Percentiles rank a stretch among this genome's conserved stretches.
Conservation (phyloP, 768 basidiomycete species). For the Clavaria fumosa region DNA sequence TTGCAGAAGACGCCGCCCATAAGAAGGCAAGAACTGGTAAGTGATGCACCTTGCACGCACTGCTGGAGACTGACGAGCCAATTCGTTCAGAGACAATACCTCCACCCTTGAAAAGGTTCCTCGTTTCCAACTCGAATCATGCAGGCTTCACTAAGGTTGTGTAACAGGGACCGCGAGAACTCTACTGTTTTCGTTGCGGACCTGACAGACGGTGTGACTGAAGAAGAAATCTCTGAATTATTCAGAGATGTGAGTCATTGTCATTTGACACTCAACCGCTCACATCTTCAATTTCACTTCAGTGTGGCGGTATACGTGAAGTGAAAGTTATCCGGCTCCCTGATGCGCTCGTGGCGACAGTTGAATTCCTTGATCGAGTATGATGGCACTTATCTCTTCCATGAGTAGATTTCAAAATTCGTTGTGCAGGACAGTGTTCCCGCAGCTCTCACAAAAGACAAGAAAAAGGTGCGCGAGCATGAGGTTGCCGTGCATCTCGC, state of each 20-base stretch:
- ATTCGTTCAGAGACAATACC: conserved; percentile 26
- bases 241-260: conserved; percentile 65
- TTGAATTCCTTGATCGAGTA: conserved; percentile 70
- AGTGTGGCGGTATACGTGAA: conserved; percentile 86
- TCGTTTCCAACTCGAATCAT: neutral
- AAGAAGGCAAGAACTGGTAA: conserved; percentile 54
- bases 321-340: conserved; percentile 57
- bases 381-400: conserved; percentile 9
- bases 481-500: conserved; percentile 81
- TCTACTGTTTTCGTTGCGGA: conserved; percentile 79
- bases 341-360: conserved; percentile 55
- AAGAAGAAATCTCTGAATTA: conserved; percentile 50
- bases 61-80: conserved; percentile 1
- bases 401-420: conserved; percentile 6
- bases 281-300: no score
- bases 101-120: conserved; percentile 43
- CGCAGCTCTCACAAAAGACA: conserved; percentile 84
- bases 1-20: conserved; percentile 18
- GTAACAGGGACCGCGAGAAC: conserved; percentile 81
- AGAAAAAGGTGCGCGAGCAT: conserved; percentile 61
- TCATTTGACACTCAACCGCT: no score
- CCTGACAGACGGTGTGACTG: conserved; percentile 37
- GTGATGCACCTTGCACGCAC: conserved; percentile 10
- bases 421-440: conserved; percentile 57
- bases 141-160: neutral